These are phyloP conservation scores for Plasmodium fragile DNA, from an alignment of 169 alveolate species.

Conservation along the genomic window DNA sequence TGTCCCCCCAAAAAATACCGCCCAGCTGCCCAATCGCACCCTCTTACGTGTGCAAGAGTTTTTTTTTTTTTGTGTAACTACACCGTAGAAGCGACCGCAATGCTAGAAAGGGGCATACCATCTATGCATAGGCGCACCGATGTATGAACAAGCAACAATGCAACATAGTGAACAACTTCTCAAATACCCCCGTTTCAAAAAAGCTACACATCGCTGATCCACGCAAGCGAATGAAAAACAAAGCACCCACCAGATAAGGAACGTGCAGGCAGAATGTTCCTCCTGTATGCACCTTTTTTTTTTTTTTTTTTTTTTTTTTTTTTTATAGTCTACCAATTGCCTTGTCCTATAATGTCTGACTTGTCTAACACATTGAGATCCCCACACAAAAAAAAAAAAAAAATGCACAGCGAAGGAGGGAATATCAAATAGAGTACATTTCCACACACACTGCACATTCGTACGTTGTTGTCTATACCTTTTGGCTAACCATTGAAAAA, in stretches of 20 bases:
- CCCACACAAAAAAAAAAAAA: neutral
- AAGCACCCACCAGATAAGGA: neutral
- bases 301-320: neutral
- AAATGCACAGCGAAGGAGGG: neutral
- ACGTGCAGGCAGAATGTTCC: slow-evolving; percentile 1
- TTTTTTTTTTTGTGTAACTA: slow-evolving; percentile 6
- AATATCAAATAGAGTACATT: neutral
- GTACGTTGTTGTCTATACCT: neutral
- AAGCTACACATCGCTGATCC: neutral
- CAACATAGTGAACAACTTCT: neutral
- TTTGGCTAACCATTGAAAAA: neutral
- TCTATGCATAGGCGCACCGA: neutral
- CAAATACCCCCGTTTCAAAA: neutral
- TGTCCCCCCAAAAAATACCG: neutral
- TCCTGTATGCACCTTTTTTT: neutral
- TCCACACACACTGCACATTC: neutral
- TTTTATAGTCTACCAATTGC: neutral
- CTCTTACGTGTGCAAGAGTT: neutral
- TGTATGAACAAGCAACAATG: neutral
- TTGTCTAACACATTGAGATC: neutral
- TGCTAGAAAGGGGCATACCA: neutral
- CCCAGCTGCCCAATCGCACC: neutral
- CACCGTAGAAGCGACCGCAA: neutral
- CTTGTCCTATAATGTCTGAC: neutral
- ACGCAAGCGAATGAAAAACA: neutral